Base-by-base conservation (phyloP, 306 rosid genomes). In the Argentina anserina region DNA sequence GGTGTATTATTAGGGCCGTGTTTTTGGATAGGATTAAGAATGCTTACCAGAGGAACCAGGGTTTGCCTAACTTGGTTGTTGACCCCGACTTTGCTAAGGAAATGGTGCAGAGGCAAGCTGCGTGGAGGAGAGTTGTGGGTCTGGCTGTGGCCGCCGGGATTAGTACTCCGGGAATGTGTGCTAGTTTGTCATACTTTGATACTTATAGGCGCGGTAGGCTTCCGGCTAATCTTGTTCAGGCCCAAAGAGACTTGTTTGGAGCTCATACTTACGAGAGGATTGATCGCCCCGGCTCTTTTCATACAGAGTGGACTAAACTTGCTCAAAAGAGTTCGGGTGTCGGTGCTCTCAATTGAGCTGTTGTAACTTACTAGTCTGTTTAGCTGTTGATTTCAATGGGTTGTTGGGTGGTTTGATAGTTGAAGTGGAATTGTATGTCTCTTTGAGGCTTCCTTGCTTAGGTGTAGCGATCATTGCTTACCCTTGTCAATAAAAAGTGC, bases 81-180 rank as follows among this genome's bases (percentile, higher is more conserved):
- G 94, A 93, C 75, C 97, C 97, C 0, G 97, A 93, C n/a, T 93
- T 93, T 20, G 97, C 98, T 0, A 90, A 72, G 78, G 94, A 93
- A 74, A 93, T 93, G 98, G 97, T 93, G 80, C 98, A 93, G 78
- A 87, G 98, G 79, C 98, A 93, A 65, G 94, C 87, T 0, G 96
- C 97, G 0, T 93, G 98, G 98, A 87, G 94, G 68, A 89, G 97
- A 72, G 97, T 93, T 29, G 98, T 93, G 1, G 94, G 98, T 52
- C 72, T 90, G 79, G 97, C 98, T 0, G 84, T 93, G 20, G 80
- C 96, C 0, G 86, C 94, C 0, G 98, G 98, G 71, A 90, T 93
- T 58, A 90, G 98, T 78, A 93, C 98, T 0, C 98, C 97, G 0
- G 96, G 98, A 9, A 93, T 93, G 98, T 93, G 98, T 64, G 98